These are phyloP conservation scores for Termitomyces bulborhizus DNA, from an alignment of 768 basidiomycete genomes.

Conservation along the genomic window DNA sequence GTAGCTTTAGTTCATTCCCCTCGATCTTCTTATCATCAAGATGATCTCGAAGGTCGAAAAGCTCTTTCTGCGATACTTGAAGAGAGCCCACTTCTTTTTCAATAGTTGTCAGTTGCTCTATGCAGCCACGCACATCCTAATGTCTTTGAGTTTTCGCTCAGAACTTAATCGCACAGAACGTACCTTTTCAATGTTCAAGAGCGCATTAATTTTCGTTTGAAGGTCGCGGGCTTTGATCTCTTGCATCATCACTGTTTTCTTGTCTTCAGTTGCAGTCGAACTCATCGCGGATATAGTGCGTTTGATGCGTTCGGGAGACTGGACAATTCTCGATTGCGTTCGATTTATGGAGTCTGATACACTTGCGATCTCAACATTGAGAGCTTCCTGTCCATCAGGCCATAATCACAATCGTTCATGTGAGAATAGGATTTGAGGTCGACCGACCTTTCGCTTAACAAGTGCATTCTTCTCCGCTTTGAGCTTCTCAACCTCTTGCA, in stretches of 20 bases:
- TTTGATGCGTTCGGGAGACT: conserved; percentile 87
- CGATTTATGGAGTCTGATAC: conserved; percentile 57
- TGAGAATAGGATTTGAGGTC: not conserved
- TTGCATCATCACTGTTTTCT: conserved; percentile 53
- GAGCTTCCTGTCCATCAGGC: conserved; percentile 39
- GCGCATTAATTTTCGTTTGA: conserved; percentile 62
- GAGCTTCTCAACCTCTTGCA: conserved; percentile 62
- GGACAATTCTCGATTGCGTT: conserved; percentile 73
- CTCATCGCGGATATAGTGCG: conserved; percentile 78
- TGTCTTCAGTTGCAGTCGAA: conserved; percentile 60
- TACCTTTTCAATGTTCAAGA: conserved; percentile 75
- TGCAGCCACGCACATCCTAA: conserved; percentile 65
- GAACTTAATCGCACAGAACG: not conserved
- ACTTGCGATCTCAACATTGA: conserved; percentile 54
- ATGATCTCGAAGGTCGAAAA: conserved; percentile 62
- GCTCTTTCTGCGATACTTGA: conserved; percentile 59
- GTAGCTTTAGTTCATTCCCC: conserved; percentile 57
- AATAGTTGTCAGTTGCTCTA: conserved; percentile 72
- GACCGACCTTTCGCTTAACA: conserved; percentile 55
- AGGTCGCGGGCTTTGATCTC: conserved; percentile 77
- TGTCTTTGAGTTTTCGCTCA: not conserved
- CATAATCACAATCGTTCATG: not conserved
- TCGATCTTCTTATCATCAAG: conserved; percentile 73
- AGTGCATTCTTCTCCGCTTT: conserved; percentile 66
- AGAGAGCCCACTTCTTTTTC: conserved; percentile 61